Percentiles rank a stretch among this genome's conserved stretches.
Conservation (phyloP, 1,284 basidiomycete genomes). For the Pascua sp. region DNA sequence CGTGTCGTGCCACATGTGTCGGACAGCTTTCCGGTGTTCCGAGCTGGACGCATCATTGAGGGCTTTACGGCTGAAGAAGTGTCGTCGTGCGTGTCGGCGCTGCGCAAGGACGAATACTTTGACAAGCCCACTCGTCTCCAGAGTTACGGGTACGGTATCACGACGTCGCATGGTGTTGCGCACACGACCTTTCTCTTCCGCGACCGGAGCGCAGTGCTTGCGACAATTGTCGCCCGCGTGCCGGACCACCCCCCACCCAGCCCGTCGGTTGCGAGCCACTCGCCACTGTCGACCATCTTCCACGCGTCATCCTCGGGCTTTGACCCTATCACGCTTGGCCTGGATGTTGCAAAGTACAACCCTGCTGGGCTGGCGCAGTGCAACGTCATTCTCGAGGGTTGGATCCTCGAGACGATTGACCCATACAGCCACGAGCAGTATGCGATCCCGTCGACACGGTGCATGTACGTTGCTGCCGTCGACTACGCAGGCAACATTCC, state of each 20-base stretch:
- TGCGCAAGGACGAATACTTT: conserved; percentile 39
- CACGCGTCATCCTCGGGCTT: conserved; percentile 70
- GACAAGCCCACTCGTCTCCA: conserved; percentile 69
- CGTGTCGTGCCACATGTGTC: conserved; percentile 75
- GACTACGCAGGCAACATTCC: conserved; percentile 88
- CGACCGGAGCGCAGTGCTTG: conserved; percentile 79
- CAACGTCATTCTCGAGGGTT: conserved; percentile 83
- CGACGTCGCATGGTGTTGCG: conserved; percentile 52
- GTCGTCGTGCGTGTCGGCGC: conserved; percentile 64
- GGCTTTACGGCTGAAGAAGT: conserved; percentile 92
- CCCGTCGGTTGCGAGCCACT: conserved; percentile 46
- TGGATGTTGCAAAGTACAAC: conserved; percentile 68
- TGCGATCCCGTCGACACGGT: conserved; percentile 88
- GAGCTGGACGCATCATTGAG: conserved; percentile 87
- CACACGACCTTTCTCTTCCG: conserved; percentile 86
- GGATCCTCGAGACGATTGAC: conserved; percentile 95
- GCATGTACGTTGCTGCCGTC: conserved; percentile 80
- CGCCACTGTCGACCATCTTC: conserved; percentile 58
- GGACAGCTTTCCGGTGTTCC: conserved; percentile 75
- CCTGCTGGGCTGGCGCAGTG: conserved; percentile 70
- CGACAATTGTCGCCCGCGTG: conserved; percentile 67
- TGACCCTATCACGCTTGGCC: conserved; percentile 59
- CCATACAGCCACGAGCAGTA: conserved; percentile 95
- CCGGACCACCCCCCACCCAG: conserved; percentile 51
- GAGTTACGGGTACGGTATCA: conserved; percentile 71